These are phyloP conservation scores for Teratosphaeriaceae sp. DNA, from an alignment of 2,329 filamentous ascomycete species.

Conservation along the genomic window DNA sequence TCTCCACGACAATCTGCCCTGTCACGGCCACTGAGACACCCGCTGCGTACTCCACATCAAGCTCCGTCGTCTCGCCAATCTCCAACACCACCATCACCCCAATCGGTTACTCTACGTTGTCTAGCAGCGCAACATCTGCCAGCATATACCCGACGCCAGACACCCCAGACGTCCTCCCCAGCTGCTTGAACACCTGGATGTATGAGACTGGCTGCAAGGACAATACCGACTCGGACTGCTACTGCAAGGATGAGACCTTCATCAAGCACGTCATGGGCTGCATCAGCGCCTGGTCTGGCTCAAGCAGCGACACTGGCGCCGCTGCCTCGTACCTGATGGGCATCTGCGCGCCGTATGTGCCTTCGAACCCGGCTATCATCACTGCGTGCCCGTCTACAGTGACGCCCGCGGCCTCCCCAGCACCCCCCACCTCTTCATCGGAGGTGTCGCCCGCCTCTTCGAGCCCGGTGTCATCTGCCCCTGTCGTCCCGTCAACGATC, in stretches of 20 bases:
- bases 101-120: conserved; percentile 1
- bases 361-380: conserved; percentile 76
- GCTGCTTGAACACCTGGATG: conserved; percentile 90
- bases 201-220: conserved; percentile 65
- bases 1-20: conserved; percentile 37
- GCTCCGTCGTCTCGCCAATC: not conserved
- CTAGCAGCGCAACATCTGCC: not conserved
- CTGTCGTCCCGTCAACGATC: conserved; percentile 11
- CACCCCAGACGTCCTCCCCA: conserved; percentile 69
- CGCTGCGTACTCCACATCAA: conserved; percentile 2
- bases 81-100: not conserved
- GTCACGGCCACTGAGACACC: conserved; percentile 20
- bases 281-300: conserved; percentile 67
- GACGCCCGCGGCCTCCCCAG: conserved; percentile 31
- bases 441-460: conserved; percentile 2
- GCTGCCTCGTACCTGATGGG: conserved; percentile 78
- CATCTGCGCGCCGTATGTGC: conserved; percentile 72
- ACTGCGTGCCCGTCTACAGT: conserved; percentile 62
- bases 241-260: conserved; percentile 74
- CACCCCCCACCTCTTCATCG: conserved; percentile 3
- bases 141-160: conserved; percentile 17
- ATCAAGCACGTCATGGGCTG: conserved; percentile 75
- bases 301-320: conserved; percentile 58
- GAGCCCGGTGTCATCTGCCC: conserved; percentile 5
- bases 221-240: conserved; percentile 79